phyloP scores from a whole-genome alignment of 805 yeast genomes.

The Myxozyma sirexii region DNA sequence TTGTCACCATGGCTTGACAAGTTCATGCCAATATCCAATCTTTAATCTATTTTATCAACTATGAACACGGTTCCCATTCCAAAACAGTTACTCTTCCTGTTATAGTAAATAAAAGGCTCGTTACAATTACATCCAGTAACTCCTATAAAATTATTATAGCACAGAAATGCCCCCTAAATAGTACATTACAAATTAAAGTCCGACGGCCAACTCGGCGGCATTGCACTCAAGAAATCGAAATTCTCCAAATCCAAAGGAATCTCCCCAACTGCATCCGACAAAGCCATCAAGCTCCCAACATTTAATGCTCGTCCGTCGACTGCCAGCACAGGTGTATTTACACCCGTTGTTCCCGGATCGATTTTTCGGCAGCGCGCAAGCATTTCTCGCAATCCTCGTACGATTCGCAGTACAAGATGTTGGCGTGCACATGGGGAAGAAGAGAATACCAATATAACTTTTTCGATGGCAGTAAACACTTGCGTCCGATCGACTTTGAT shows the following conservation, averaged over 20 bases:
- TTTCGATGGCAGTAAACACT: constrained; percentile 7
- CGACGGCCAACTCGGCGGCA: constrained; percentile 26
- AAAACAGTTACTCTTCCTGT: no score
- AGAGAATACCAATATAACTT: constrained; percentile 13
- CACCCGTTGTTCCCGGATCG: not conserved
- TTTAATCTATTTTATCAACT: no score
- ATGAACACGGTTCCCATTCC: no score
- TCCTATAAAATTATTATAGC: not conserved
- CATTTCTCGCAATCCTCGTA: constrained; percentile 21
- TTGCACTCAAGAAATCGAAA: constrained; percentile 25
- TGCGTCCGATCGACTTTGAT: constrained; percentile 10
- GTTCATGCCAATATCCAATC: no score
- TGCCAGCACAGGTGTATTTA: constrained; percentile 1
- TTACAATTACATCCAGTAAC: no score
- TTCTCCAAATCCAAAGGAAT: constrained; percentile 20
- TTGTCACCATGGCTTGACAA: no score
- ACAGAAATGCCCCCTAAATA: not conserved
- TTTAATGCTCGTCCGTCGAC: not conserved
- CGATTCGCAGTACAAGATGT: constrained; percentile 25
- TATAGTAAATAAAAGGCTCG: no score
- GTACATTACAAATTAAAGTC: constrained; percentile 17
- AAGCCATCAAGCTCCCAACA: not conserved
- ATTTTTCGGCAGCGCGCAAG: constrained; percentile 9
- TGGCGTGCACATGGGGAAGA: constrained; percentile 21
- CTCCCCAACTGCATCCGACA: constrained; percentile 4